Percentiles rank a stretch among this genome's conserved stretches.
Conservation (phyloP, 2,329 filamentous ascomycete genomes). For the Neospermospora avenae region DNA sequence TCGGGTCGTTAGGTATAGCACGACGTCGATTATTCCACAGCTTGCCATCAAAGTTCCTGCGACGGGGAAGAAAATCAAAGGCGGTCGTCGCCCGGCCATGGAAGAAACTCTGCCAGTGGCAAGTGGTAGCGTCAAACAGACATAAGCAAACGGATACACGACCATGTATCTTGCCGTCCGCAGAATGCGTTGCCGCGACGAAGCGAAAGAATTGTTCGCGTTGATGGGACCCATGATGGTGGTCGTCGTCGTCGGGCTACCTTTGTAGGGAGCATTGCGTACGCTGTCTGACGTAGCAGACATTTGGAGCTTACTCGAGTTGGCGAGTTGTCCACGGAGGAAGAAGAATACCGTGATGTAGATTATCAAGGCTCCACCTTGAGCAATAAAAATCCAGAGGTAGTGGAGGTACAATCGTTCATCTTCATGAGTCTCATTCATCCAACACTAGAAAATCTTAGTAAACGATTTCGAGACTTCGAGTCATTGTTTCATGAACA, state of each 20-base stretch:
- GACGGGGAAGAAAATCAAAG: constrained; percentile 19
- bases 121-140: constrained; percentile 49
- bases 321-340: constrained; percentile 24
- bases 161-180: constrained; percentile 49
- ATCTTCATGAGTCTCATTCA: constrained; percentile 42
- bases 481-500: constrained; percentile 14
- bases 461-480: background rate
- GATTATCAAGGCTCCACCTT: constrained; percentile 49
- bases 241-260: constrained; percentile 14
- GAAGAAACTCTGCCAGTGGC: constrained; percentile 47
- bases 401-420: constrained; percentile 52
- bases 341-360: constrained; percentile 42
- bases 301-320: constrained; percentile 1
- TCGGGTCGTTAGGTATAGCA: constrained; percentile 28
- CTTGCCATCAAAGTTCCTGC: constrained; percentile 27
- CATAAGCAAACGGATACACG: constrained; percentile 48
- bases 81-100: constrained; percentile 38
- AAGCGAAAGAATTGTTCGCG: constrained; percentile 21
- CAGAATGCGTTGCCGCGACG: constrained; percentile 23
- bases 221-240: constrained; percentile 12
- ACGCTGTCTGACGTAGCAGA: background rate
- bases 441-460: constrained; percentile 45
- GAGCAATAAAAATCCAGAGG: constrained; percentile 52
- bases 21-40: constrained; percentile 27
- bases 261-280: background rate